Percentiles rank a stretch among this genome's conserved stretches.
Evolutionary conservation across 441 rosid genomes (phyloP).

Genomic region (Populus hybrid): DNA sequence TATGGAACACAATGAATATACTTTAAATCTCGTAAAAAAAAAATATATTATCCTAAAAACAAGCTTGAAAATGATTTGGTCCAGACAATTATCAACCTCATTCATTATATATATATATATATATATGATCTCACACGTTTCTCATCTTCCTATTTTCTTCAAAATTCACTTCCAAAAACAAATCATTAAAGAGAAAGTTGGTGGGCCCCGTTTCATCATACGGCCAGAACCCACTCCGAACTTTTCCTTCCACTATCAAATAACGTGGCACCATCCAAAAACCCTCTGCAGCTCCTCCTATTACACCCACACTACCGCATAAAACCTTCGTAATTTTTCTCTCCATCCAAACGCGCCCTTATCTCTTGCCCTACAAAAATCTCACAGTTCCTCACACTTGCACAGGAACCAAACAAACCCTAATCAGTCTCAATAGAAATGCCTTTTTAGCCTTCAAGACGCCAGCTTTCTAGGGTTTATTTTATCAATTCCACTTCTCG

Average conservation of each 20-base stretch:
- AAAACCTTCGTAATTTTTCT: constrained; percentile 16
- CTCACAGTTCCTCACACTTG: neutral
- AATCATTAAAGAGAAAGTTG: neutral
- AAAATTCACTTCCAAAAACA: neutral
- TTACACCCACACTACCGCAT: neutral
- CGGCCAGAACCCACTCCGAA: neutral
- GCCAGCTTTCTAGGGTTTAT: neutral
- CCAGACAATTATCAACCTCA: no score
- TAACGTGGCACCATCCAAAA: neutral
- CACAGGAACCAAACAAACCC: neutral
- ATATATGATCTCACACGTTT: neutral
- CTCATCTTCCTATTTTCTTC: neutral
- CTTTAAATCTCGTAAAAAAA: no score
- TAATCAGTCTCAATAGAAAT: neutral
- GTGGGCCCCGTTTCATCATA: neutral
- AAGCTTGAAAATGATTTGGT: no score
- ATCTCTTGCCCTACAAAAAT: neutral
- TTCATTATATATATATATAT: no score
- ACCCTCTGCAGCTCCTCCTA: neutral
- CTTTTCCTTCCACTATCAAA: neutral
- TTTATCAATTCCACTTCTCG: neutral
- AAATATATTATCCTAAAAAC: no score
- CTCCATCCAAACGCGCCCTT: constrained; percentile 26
- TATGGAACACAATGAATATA: no score
- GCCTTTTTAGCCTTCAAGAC: neutral